A percentile compares a stretch with the other conserved stretches of the same genome.
These are phyloP conservation scores for Hebeloma cylindrosporum DNA, from an alignment of 768 basidiomycete genomes.

Conservation along the genomic window DNA sequence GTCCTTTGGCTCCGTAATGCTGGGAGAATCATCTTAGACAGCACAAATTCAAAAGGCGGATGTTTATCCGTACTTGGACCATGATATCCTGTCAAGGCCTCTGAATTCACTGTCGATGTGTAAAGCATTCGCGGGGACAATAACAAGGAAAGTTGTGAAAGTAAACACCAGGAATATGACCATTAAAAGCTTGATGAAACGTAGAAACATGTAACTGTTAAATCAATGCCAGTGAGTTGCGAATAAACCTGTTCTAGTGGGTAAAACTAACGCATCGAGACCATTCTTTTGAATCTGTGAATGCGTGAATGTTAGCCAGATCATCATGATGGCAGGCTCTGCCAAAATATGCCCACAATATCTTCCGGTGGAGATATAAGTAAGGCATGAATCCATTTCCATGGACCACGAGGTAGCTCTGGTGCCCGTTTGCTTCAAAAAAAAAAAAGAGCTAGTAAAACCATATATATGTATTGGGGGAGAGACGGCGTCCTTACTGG, in stretches of 20 bases:
- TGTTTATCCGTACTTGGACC: constrained; percentile 45
- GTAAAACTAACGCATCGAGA: constrained; percentile 48
- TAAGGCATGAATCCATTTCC: constrained; percentile 54
- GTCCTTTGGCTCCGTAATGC: constrained; percentile 34
- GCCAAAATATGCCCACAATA: constrained; percentile 36
- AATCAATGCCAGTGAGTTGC: constrained; percentile 27
- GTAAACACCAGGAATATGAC: constrained; percentile 55
- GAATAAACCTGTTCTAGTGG: constrained; percentile 26
- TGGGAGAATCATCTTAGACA: constrained; percentile 14
- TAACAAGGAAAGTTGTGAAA: constrained; percentile 58
- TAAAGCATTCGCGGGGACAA: constrained; percentile 56
- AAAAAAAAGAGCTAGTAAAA: neutral
- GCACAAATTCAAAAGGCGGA: too few species aligned
- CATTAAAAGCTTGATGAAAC: constrained; percentile 64
- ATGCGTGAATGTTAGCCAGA: too few species aligned
- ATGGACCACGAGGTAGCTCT: constrained; percentile 42
- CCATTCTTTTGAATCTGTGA: constrained; percentile 58
- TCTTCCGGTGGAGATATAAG: constrained; percentile 41
- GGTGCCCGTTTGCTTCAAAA: constrained; percentile 42
- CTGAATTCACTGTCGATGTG: constrained; percentile 35
- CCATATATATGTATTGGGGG: neutral
- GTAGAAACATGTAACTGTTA: constrained; percentile 52
- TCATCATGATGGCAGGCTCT: neutral
- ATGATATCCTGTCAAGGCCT: constrained; percentile 47
- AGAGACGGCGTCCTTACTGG: constrained; percentile 40